Base-by-base conservation (phyloP, 768 basidiomycete species). In the Amylocystis lapponica region DNA sequence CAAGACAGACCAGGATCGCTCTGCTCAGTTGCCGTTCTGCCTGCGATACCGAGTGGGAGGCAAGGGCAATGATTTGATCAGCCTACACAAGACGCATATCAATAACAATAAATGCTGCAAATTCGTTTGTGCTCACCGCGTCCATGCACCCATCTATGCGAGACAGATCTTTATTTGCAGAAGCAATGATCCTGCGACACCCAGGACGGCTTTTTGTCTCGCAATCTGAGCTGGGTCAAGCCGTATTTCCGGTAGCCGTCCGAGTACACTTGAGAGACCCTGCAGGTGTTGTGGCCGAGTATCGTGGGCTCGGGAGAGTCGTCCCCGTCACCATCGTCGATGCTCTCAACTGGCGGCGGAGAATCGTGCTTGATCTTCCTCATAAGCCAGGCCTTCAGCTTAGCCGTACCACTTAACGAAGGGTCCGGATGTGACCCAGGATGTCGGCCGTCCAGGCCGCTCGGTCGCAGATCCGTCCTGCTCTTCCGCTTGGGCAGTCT, bases 351-450 rank as follows among this genome's bases (percentile, higher is more conserved):
- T 38, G 56, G 68, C 12, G 57, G 41, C 2, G 63, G 51, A n/a
- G 66, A 67, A 19, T 69, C 66, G 2, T 64, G 56, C 7, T 63
- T 51, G 22, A 83, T 66, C 48, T 81, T 81, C 49, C 74, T 76
- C 62, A 72, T 78, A 54, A 80, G 61, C 83, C 83, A 85, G 4
- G 74, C 69, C 50, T 76, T 81, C 34, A 85, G 56, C 49, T 69
- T 76, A 35, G 73, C 69, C 4, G 74, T 63, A 12, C 72, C 69
- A 13, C 65, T 56, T 16, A 56, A 57, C 39, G 52, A 48, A 3
- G 47, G 22, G 36, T 20, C 20, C 13, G 11, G 9, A 11, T 9
- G 6, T 22, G 11, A 37, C 25, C 9, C 22, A 9, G 11, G 22
- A 22, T 9, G 13, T 5, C 12, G 8, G 9, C 21, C 10, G 36